Evolutionary conservation across 116 monocot species (phyloP).

Genomic region (Iris pallida): DNA sequence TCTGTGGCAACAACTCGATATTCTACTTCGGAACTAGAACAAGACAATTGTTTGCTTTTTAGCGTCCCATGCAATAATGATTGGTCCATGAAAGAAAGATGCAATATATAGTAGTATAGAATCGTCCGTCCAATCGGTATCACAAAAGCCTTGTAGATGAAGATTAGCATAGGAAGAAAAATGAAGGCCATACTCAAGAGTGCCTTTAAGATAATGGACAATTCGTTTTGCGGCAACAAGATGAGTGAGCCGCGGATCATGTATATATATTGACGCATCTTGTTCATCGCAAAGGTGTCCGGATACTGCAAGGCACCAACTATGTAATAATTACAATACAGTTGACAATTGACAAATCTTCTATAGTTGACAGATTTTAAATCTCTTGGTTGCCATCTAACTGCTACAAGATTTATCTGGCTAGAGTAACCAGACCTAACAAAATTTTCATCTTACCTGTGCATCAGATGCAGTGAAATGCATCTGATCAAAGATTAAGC

Average conservation of each 20-base stretch:
- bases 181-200: neutral
- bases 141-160: neutral
- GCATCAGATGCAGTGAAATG: too few species aligned
- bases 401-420: too few species aligned
- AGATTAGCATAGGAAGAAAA: neutral
- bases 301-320: slow-evolving; percentile 1
- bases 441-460: too few species aligned
- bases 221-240: neutral
- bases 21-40: neutral
- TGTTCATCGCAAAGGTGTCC: neutral
- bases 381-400: too few species aligned
- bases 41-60: neutral
- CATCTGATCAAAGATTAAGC: too few species aligned
- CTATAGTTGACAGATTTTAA: too few species aligned
- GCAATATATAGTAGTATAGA: neutral
- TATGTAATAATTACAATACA: neutral
- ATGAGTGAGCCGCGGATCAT: neutral
- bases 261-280: neutral
- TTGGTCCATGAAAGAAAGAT: neutral
- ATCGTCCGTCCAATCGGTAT: neutral
- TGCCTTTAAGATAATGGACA: neutral
- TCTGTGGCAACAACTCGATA: slow-evolving; percentile 2
- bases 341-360: too few species aligned
- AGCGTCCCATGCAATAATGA: neutral
- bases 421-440: too few species aligned